Evolutionary conservation across 768 basidiomycete genomes (phyloP).

Genomic region (Leccinellum luteum): DNA sequence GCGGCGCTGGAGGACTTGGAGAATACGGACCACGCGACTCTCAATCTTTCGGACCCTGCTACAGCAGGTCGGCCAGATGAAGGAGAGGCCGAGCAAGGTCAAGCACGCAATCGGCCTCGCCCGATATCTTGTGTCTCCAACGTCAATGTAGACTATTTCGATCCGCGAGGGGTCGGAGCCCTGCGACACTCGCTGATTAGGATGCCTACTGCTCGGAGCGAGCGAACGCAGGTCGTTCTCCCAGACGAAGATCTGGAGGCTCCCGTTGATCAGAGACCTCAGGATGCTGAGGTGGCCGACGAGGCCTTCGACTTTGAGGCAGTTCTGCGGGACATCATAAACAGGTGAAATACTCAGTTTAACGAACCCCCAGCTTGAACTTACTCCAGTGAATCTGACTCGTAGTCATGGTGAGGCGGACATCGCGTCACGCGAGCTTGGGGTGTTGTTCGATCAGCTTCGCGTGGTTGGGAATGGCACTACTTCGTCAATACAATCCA

Average conservation of each 20-base stretch:
- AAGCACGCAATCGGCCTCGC: background rate
- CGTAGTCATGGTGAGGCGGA: constrained; percentile 46
- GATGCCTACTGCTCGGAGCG: constrained; percentile 12
- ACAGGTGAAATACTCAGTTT: constrained; percentile 11
- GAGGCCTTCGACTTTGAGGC: constrained; percentile 34
- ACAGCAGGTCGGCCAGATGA: background rate
- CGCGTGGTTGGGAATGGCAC: constrained; percentile 59
- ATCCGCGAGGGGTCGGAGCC: constrained; percentile 45
- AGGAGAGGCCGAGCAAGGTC: background rate
- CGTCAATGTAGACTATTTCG: constrained; percentile 50
- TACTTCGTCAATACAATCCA: constrained; percentile 52
- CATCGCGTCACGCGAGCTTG: constrained; percentile 54
- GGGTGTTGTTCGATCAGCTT: constrained; percentile 58
- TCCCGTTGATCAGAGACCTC: background rate
- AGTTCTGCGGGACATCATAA: constrained; percentile 23
- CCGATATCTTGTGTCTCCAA: constrained; percentile 23
- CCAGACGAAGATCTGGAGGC: background rate
- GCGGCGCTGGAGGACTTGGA: constrained; percentile 5
- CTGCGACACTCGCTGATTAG: constrained; percentile 18
- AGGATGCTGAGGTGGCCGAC: constrained; percentile 2
- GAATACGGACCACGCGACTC: constrained; percentile 11
- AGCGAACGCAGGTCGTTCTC: background rate
- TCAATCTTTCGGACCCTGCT: constrained; percentile 6
- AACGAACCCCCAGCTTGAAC: background rate
- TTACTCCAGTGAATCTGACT: background rate